Percentiles rank a stretch among this genome's conserved stretches.
Evolutionary conservation across 78 protist genomes (phyloP).

Genomic region (Mastigamoeba balamuthi): DNA sequence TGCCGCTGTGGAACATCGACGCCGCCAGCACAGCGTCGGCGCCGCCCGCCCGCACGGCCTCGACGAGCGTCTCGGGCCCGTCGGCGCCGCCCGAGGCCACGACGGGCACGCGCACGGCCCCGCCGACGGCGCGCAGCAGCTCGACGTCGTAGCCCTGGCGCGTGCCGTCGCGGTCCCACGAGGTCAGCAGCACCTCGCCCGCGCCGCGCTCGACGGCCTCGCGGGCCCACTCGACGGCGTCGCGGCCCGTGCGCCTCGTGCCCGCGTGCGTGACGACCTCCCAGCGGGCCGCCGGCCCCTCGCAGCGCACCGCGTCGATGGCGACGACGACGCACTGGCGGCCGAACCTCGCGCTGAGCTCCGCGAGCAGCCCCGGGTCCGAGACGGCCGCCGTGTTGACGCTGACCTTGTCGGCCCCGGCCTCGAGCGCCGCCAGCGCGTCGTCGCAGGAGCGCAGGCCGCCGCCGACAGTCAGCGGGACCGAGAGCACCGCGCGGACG

Average conservation of each 20-base stretch:
- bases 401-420: conserved; percentile 6
- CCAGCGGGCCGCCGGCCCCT: background rate
- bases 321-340: background rate
- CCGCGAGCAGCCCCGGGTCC: background rate
- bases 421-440: background rate
- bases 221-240: background rate
- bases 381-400: conserved; percentile 6
- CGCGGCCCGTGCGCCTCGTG: background rate
- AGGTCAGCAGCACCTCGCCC: conserved; percentile 5
- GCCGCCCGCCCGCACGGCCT: background rate
- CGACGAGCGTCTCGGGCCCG: background rate
- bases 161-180: conserved; percentile 9
- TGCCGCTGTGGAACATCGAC: conserved; percentile 6
- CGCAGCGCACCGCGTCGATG: background rate
- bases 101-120: background rate
- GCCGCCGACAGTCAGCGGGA: conserved; percentile 4
- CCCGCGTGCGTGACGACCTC: background rate
- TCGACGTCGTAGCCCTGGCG: conserved; percentile 1
- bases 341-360: background rate
- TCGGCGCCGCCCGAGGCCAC: conserved; percentile 1
- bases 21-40: conserved; percentile 12
- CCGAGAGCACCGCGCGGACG: background rate
- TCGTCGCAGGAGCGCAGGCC: background rate
- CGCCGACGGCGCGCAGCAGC: background rate
- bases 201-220: background rate